phyloP scores from a whole-genome alignment of 768 basidiomycete species.

The Kwoniella mangroviensis region DNA sequence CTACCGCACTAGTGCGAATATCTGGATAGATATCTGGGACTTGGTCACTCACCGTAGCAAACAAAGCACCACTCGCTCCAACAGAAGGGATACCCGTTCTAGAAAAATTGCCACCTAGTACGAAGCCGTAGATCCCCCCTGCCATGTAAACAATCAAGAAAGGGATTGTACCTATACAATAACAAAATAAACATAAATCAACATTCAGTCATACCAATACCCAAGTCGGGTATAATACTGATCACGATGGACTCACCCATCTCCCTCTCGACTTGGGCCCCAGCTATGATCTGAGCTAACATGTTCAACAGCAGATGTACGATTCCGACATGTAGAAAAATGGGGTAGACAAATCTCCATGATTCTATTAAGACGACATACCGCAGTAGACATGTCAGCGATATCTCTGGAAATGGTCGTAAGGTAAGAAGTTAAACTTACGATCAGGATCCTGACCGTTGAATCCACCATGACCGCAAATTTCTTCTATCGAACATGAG shows the following conservation, averaged over 20 bases:
- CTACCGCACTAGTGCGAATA: too few species aligned
- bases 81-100: constrained; percentile 84
- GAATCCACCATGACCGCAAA: constrained; percentile 88
- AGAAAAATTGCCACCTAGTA: constrained; percentile 88
- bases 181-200: not conserved
- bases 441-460: constrained; percentile 59
- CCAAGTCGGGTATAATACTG: not conserved
- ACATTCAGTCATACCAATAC: not conserved
- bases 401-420: not conserved
- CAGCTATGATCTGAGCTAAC: constrained; percentile 79
- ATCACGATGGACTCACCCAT: constrained; percentile 63
- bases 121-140: constrained; percentile 88
- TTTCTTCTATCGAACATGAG: constrained; percentile 74
- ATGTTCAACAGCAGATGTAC: constrained; percentile 91
- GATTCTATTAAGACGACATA: constrained; percentile 22
- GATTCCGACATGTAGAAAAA: constrained; percentile 94
- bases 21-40: not conserved
- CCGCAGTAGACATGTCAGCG: not conserved
- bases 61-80: constrained; percentile 92
- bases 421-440: constrained; percentile 22
- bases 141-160: constrained; percentile 83
- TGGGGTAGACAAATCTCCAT: constrained; percentile 77
- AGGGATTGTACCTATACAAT: constrained; percentile 65
- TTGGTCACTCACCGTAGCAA: constrained; percentile 68
- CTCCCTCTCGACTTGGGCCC: constrained; percentile 77